Percentiles rank a stretch among this genome's conserved stretches.
These are phyloP conservation scores for Novymonas esmeraldas DNA, from an alignment of 208 protist genomes.

Conservation along the genomic window DNA sequence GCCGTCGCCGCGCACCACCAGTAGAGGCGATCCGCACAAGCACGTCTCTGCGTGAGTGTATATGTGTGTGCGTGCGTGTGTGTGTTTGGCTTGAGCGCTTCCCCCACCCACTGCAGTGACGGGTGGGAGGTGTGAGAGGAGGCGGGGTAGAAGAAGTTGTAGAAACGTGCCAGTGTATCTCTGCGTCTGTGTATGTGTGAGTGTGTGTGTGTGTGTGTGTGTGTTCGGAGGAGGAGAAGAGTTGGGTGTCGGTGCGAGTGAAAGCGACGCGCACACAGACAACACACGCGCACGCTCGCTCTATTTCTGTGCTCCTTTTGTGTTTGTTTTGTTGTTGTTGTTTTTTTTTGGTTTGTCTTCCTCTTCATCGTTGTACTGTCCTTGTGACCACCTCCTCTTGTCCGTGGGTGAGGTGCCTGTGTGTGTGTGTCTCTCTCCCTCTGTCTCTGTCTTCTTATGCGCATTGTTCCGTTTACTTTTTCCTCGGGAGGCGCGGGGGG, in stretches of 20 bases:
- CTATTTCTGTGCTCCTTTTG: neutral
- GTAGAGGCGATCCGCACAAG: too few species aligned
- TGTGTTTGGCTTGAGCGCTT: too few species aligned
- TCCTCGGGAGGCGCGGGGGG: too few species aligned
- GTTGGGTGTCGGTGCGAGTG: neutral
- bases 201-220: constrained; percentile 10
- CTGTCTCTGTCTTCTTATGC: neutral
- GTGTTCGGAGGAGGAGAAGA: neutral
- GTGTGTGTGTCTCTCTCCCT: neutral
- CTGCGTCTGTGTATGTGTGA: neutral
- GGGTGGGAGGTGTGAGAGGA: too few species aligned
- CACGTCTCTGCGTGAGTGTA: neutral
- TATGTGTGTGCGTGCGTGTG: neutral
- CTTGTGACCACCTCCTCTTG: too few species aligned
- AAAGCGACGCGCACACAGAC: neutral
- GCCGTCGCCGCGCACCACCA: too few species aligned
- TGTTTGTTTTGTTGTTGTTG: too few species aligned
- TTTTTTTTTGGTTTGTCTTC: too few species aligned
- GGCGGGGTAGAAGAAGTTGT: constrained; percentile 4
- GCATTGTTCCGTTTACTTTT: too few species aligned
- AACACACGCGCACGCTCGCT: neutral
- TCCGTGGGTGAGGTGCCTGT: neutral
- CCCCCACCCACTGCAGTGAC: too few species aligned
- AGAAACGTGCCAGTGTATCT: constrained; percentile 7
- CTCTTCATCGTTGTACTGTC: too few species aligned